Evolutionary conservation across 768 basidiomycete genomes (phyloP).

Genomic region (Boletus rex-veris): DNA sequence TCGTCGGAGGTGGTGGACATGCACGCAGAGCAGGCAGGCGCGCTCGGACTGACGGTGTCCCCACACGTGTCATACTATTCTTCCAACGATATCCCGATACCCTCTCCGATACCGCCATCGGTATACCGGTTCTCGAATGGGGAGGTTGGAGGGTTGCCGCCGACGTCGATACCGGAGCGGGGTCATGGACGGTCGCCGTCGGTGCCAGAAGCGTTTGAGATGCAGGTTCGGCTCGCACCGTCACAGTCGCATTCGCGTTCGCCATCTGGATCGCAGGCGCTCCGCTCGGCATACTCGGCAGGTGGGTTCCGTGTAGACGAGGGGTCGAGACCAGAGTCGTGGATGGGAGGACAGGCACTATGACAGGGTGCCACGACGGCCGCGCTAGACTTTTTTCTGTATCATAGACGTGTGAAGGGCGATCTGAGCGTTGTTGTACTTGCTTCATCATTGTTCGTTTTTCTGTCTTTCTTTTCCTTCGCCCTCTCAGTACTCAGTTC

Average conservation of each 20-base stretch:
- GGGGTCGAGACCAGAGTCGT: slow-evolving; percentile 9
- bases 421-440: slow-evolving; percentile 25
- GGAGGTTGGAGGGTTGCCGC: slow-evolving; percentile 39
- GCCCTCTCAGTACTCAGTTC: too few relatives aligned
- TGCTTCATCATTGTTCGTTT: slow-evolving; percentile 11
- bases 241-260: not conserved
- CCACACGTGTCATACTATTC: slow-evolving; percentile 62
- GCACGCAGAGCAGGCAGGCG: slow-evolving; percentile 23
- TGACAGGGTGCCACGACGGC: not conserved
- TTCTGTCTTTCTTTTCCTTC: not conserved
- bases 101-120: slow-evolving; percentile 57
- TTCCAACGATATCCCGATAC: slow-evolving; percentile 43
- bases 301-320: not conserved
- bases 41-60: slow-evolving; percentile 39
- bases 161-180: slow-evolving; percentile 3
- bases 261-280: slow-evolving; percentile 8
- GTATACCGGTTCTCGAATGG: slow-evolving; percentile 45
- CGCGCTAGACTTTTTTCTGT: slow-evolving; percentile 2
- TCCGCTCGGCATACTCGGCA: not conserved
- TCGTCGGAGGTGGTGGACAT: slow-evolving; percentile 7
- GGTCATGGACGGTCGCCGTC: slow-evolving; percentile 2
- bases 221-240: slow-evolving; percentile 34
- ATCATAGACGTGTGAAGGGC: slow-evolving; percentile 11
- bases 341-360: slow-evolving; percentile 18
- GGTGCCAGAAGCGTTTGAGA: slow-evolving; percentile 35